phyloP scores from a whole-genome alignment of 1,284 basidiomycete genomes.

The Ustilago trichophora region DNA sequence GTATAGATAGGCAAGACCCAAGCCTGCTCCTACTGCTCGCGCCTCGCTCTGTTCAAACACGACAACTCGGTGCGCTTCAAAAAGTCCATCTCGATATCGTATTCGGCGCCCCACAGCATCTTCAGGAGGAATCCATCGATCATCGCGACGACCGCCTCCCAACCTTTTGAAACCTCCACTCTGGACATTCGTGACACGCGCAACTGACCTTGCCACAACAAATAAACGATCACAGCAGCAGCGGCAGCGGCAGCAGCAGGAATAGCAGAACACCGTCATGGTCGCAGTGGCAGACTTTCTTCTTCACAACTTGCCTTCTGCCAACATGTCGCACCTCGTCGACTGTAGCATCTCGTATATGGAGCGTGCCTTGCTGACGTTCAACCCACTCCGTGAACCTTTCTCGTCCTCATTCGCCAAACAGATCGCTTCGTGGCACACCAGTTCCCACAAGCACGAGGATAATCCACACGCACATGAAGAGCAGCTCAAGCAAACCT shows the following conservation, averaged over 20 bases:
- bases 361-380: slow-evolving; percentile 22
- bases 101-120: no score
- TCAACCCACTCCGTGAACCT: slow-evolving; percentile 4
- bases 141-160: no score
- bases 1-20: neutral
- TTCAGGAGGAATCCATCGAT: no score
- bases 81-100: no score
- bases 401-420: slow-evolving; percentile 9
- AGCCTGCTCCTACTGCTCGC: neutral
- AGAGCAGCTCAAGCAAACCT: slow-evolving; percentile 53
- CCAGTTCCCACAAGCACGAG: slow-evolving; percentile 54
- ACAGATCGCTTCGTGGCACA: slow-evolving; percentile 63
- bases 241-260: no score
- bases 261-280: neutral
- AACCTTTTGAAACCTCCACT: no score
- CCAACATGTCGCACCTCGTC: slow-evolving; percentile 21
- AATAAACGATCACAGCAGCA: no score
- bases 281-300: slow-evolving; percentile 3
- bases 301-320: neutral
- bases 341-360: slow-evolving; percentile 14
- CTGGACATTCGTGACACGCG: no score
- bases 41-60: no score
- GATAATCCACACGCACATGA: slow-evolving; percentile 48
- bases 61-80: no score
- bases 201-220: no score